A percentile compares a stretch with the other conserved stretches of the same genome.
phyloP scores from a whole-genome alignment of 441 rosid species.

The Flueggea neowawraea region DNA sequence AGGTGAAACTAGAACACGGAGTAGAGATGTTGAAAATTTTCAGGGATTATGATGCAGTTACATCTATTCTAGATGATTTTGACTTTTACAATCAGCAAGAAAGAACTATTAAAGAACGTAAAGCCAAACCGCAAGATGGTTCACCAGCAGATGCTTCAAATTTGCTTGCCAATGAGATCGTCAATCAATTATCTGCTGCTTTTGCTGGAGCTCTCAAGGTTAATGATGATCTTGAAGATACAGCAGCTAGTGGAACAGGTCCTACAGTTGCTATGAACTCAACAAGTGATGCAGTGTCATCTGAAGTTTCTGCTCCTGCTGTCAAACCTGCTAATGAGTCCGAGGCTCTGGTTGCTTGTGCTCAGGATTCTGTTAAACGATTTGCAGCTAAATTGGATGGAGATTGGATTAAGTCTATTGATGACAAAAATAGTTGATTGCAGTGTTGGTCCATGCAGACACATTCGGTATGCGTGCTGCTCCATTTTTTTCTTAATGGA shows the following conservation, averaged over 20 bases:
- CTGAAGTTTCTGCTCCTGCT: constrained; percentile 3
- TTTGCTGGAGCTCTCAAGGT: constrained; percentile 32
- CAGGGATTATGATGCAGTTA: constrained; percentile 50
- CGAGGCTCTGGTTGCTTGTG: background rate
- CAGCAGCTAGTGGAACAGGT: constrained; percentile 8
- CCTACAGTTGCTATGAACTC: constrained; percentile 3
- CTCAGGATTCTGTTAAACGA: constrained; percentile 6
- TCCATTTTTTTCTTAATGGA: too few species aligned
- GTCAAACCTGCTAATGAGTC: constrained; percentile 3
- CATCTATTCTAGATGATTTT: constrained; percentile 78
- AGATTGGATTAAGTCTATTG: too few species aligned
- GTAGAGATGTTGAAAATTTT: constrained; percentile 72
- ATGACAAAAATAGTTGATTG: too few species aligned
- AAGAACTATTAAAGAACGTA: constrained; percentile 47
- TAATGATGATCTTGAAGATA: constrained; percentile 18
- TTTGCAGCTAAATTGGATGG: too few species aligned
- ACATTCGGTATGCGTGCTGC: too few species aligned
- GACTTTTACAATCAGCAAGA: constrained; percentile 61
- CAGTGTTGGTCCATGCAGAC: too few species aligned
- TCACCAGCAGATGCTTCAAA: constrained; percentile 13
- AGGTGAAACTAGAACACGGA: constrained; percentile 81
- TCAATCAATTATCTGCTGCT: constrained; percentile 37
- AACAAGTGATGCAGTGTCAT: constrained; percentile 13
- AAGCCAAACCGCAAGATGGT: constrained; percentile 35
- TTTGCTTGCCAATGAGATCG: constrained; percentile 22